Percentiles rank a stretch among this genome's conserved stretches.
Evolutionary conservation across 2,329 filamentous ascomycete species (phyloP).

Genomic region (Beauveria rudraprayagi): DNA sequence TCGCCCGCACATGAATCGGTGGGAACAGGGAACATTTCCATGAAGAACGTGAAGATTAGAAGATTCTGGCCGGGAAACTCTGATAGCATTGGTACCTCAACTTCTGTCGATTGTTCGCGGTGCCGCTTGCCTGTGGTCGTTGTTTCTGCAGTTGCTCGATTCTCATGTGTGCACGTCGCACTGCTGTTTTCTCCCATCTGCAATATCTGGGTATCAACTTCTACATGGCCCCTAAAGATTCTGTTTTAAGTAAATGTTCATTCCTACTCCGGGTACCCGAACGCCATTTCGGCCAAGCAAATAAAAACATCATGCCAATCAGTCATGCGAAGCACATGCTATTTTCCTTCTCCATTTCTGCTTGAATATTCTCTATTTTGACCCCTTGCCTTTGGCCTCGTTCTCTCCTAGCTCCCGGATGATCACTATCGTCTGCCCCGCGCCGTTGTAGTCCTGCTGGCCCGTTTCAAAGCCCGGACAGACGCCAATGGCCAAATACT

Average conservation of each 20-base stretch:
- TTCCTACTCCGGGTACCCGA: conserved; percentile 5
- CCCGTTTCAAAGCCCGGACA: conserved; percentile 86
- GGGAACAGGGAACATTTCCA: conserved; percentile 21
- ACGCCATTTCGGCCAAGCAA: conserved; percentile 13
- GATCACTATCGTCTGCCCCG: conserved; percentile 68
- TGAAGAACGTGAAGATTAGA: background rate
- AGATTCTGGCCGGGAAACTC: background rate
- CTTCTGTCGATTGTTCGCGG: background rate
- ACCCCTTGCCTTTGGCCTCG: conserved; percentile 79
- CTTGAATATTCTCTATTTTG: conserved; percentile 42
- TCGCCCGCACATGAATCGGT: conserved; percentile 23
- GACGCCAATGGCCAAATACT: conserved; percentile 68
- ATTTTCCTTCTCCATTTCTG: background rate
- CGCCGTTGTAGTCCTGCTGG: conserved; percentile 66
- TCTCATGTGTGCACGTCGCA: background rate
- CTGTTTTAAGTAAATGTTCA: background rate
- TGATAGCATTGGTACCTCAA: background rate
- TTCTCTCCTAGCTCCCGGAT: conserved; percentile 78
- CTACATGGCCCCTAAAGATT: background rate
- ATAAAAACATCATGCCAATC: conserved; percentile 1
- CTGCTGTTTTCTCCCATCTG: background rate
- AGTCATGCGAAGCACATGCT: background rate
- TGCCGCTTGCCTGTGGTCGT: background rate
- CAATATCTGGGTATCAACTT: conserved; percentile 4
- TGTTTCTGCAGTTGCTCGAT: background rate